phyloP scores from a whole-genome alignment of 345 rosid species.

The Rubroshorea leprosula region DNA sequence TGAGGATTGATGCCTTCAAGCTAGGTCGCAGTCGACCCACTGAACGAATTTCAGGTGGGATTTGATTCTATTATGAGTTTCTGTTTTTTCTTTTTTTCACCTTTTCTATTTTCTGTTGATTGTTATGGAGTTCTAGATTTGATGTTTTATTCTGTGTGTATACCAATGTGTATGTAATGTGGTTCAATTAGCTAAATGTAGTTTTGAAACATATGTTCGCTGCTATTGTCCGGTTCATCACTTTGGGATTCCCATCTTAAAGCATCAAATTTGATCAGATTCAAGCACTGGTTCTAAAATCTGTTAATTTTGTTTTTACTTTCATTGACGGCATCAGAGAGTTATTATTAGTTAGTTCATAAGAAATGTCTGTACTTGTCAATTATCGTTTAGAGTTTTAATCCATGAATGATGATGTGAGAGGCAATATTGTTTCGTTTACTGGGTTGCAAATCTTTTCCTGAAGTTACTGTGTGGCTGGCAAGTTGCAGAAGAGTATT shows the following conservation, averaged over 20 bases:
- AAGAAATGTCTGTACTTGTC: not conserved
- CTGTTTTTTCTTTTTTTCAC: not conserved
- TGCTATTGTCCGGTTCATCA: not conserved
- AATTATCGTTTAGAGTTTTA: constrained; percentile 2
- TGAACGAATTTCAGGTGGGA: constrained; percentile 84
- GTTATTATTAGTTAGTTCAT: too few species aligned
- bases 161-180: too few species aligned
- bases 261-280: not conserved
- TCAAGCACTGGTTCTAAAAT: not conserved
- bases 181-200: not conserved
- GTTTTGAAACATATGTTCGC: not conserved
- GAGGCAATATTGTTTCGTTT: not conserved
- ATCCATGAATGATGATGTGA: not conserved
- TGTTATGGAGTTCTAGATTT: not conserved
- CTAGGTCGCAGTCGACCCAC: constrained; percentile 66
- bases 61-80: constrained; percentile 3
- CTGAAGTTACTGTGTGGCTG: not conserved
- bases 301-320: too few species aligned
- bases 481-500: not conserved
- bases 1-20: constrained; percentile 44
- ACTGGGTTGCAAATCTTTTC: not conserved
- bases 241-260: not conserved
- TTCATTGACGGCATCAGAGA: too few species aligned
- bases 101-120: not conserved
- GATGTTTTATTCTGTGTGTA: not conserved